Base-by-base conservation (phyloP, 1,139 yeast species). In the Suhomyces atakaporum region DNA sequence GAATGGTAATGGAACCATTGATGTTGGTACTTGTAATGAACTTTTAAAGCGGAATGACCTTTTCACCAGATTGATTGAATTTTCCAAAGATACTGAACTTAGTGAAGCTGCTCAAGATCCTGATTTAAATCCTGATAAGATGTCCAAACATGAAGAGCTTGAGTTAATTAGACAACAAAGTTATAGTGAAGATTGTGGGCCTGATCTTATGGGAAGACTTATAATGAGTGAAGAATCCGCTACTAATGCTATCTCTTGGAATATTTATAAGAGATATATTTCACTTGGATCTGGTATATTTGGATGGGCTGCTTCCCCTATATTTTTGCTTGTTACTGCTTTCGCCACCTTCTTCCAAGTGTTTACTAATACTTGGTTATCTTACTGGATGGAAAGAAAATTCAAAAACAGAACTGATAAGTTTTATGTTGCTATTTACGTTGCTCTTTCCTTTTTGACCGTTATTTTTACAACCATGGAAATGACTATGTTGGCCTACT, bases 261-360 rank as follows among this genome's bases (percentile, higher is more conserved):
- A 47, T n/a, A 60, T 70, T 13, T 69, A 68, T 50, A 55, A 54
- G 35, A 54, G 54, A 24, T 88, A 83, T 51, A 53, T 86, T 42
- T 58, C 62, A 25, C 63, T 71, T 24, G 94, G 92, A 6, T 72
- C 83, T 37, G 86, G 79, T 11, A 51, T 56, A 11, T 48, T 75
- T 24, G 68, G 50, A 3, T 77, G 50, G 44, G 42, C 49, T 38
- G 69, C 63, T 29, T 49, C 49, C 29, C 67, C 68, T 4, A 27
- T 63, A 2, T 63, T 67, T 31, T 20, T 55, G 7, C 24, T 50
- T 20, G 35, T 51, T 15, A 47, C 50, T 16, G 47, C 52, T 2
- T 37, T 60, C 22, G 49, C 56, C 23, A 55, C 60, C 2, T 58
- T 61, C 46, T 50, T 53, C 27, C 58, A 54, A 34, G 41, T 58